Evolutionary conservation across 257 asterid genomes (phyloP).

Genomic region (Asclepias syriaca): DNA sequence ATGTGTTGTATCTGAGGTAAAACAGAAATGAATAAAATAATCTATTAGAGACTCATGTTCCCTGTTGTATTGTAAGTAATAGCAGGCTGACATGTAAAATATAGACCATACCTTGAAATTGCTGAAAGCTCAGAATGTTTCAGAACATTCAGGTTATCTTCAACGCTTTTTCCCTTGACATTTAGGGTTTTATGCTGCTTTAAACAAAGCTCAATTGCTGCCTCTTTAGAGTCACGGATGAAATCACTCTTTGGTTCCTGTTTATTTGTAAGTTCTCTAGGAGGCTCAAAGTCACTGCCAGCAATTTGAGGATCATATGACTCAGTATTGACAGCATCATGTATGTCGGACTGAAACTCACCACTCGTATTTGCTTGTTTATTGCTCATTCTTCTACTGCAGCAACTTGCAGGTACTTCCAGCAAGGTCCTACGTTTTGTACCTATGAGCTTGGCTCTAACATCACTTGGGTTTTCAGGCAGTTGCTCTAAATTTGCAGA

Average conservation of each 20-base stretch:
- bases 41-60: conserved; percentile 8
- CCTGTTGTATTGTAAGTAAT: conserved; percentile 6
- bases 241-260: conserved; percentile 30
- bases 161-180: conserved; percentile 37
- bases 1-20: conserved; percentile 58
- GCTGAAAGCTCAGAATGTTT: conserved; percentile 74
- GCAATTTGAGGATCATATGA: conserved; percentile 22
- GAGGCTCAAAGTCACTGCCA: conserved; percentile 37
- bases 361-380: conserved; percentile 27
- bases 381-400: conserved; percentile 18
- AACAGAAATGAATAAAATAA: conserved; percentile 15
- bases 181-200: conserved; percentile 55
- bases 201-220: conserved; percentile 48
- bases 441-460: conserved; percentile 16
- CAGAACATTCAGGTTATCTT: conserved; percentile 53
- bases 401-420: conserved; percentile 20
- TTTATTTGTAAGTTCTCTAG: conserved; percentile 35
- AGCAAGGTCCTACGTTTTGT: conserved; percentile 15
- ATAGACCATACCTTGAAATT: conserved; percentile 60
- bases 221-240: conserved; percentile 32
- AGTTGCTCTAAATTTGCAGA: conserved; percentile 34
- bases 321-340: conserved; percentile 17
- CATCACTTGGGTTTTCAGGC: conserved; percentile 35
- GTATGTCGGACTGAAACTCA: conserved; percentile 23
- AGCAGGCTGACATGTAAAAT: not conserved